These are phyloP conservation scores for Aspergillus unguis DNA, from an alignment of 2,329 filamentous ascomycete genomes.

Conservation along the genomic window DNA sequence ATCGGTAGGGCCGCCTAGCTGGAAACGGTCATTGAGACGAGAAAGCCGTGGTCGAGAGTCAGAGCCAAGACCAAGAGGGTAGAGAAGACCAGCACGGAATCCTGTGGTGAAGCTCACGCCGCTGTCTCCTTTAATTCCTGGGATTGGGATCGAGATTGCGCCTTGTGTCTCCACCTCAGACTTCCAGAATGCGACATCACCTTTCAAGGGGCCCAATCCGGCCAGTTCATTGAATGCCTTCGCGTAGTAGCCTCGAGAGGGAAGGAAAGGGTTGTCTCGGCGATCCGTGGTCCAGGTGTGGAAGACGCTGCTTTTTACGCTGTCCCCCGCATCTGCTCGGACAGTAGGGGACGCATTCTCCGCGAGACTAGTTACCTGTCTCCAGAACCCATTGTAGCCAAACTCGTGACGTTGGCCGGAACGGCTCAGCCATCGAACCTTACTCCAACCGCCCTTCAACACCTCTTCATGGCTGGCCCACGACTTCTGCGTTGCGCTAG, in stretches of 20 bases:
- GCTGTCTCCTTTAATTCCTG: slow-evolving; percentile 64
- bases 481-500: slow-evolving; percentile 80
- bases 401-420: slow-evolving; percentile 70
- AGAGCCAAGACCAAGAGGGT: slow-evolving; percentile 67
- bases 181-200: slow-evolving; percentile 93
- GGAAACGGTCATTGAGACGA: slow-evolving; percentile 89
- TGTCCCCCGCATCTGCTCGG: slow-evolving; percentile 81
- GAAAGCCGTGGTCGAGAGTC: slow-evolving; percentile 60
- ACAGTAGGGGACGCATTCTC: slow-evolving; percentile 75
- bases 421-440: slow-evolving; percentile 68
- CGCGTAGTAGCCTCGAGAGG: slow-evolving; percentile 74
- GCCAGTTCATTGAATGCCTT: slow-evolving; percentile 80
- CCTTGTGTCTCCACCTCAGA: slow-evolving; percentile 79
- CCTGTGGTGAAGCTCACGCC: slow-evolving; percentile 81
- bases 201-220: slow-evolving; percentile 75
- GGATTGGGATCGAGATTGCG: slow-evolving; percentile 70
- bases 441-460: slow-evolving; percentile 71
- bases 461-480: slow-evolving; percentile 95
- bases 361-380: slow-evolving; percentile 78
- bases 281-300: slow-evolving; percentile 78
- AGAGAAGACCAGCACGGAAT: slow-evolving; percentile 76
- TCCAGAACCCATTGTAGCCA: slow-evolving; percentile 78
- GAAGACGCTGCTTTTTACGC: slow-evolving; percentile 79
- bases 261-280: slow-evolving; percentile 80
- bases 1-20: slow-evolving; percentile 89